A percentile compares a stretch with the other conserved stretches of the same genome.
Conservation (phyloP, 192 early-diverging fungal species). For the Oehlia diaphana region DNA sequence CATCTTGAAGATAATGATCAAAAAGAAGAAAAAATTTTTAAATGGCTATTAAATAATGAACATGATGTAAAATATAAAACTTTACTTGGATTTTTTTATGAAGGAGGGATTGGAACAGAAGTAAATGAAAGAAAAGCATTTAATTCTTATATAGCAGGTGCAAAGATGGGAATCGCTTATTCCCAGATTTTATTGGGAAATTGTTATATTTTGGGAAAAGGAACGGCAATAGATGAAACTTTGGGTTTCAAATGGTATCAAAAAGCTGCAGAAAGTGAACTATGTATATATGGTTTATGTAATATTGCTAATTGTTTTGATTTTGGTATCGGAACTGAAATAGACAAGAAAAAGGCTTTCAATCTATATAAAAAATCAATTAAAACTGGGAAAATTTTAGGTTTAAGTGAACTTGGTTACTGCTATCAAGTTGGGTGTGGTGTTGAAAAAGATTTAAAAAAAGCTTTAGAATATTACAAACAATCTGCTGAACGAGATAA, state of each 20-base stretch:
- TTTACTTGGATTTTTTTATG: constrained; percentile 4
- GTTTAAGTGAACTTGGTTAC: constrained; percentile 80
- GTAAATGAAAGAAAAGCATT: constrained; percentile 7
- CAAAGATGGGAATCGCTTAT: neutral
- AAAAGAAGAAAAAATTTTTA: neutral
- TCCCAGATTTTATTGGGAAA: neutral
- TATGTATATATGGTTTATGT: constrained; percentile 30
- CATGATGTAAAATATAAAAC: neutral
- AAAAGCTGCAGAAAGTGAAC: neutral
- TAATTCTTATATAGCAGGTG: neutral
- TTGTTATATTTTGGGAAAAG: constrained; percentile 1
- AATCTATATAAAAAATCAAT: constrained; percentile 68
- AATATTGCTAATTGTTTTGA: constrained; percentile 63
- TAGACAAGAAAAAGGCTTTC: constrained; percentile 49
- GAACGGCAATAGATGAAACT: neutral
- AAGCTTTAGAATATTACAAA: constrained; percentile 48
- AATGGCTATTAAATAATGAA: neutral
- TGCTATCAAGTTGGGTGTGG: constrained; percentile 83
- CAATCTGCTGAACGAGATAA: constrained; percentile 56
- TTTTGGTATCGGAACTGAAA: constrained; percentile 57
- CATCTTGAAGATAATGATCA: neutral
- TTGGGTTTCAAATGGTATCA: neutral
- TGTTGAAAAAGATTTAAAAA: constrained; percentile 58
- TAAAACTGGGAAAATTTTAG: constrained; percentile 69
- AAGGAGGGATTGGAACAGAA: constrained; percentile 6